phyloP scores from a whole-genome alignment of 2,329 filamentous ascomycete genomes.

The Neocucurbitaria cava region DNA sequence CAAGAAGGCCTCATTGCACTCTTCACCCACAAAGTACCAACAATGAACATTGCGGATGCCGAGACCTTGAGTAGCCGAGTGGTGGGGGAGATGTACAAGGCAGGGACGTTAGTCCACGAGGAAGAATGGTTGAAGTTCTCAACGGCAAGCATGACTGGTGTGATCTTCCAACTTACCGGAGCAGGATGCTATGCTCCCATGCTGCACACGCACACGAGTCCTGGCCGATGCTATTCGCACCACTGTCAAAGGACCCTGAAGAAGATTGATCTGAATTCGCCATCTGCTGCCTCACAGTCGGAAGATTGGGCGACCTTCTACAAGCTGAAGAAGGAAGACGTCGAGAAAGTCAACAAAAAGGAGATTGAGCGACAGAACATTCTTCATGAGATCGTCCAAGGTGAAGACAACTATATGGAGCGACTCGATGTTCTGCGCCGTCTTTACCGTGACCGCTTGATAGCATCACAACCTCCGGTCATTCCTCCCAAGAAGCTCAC shows the following conservation, averaged over 20 bases:
- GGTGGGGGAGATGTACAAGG: conserved; percentile 78
- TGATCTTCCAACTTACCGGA: conserved; percentile 91
- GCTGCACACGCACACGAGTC: conserved; percentile 72
- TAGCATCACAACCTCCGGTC: conserved; percentile 76
- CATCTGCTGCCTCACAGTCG: conserved; percentile 69
- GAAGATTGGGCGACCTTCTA: conserved; percentile 93
- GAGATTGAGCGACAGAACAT: conserved; percentile 94
- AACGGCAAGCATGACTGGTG: conserved; percentile 79
- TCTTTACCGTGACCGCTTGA: conserved; percentile 84
- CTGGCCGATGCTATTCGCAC: conserved; percentile 87
- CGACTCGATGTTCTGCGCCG: conserved; percentile 85
- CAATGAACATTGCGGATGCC: conserved; percentile 97
- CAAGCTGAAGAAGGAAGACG: conserved; percentile 77
- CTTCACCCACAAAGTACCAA: conserved; percentile 94
- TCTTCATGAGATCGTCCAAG: conserved; percentile 92
- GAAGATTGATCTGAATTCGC: conserved; percentile 85
- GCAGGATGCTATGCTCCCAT: conserved; percentile 89
- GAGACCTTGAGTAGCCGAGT: conserved; percentile 83
- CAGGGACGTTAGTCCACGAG: conserved; percentile 79
- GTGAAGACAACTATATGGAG: conserved; percentile 89
- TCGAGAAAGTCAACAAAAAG: conserved; percentile 77
- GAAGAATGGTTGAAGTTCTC: conserved; percentile 99
- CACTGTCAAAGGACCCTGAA: conserved; percentile 94
- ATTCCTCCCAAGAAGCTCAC: conserved; percentile 79
- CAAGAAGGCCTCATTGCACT: conserved; percentile 86